Evolutionary conservation across 352 stramenopile genomes (phyloP).

Genomic region (Phytophthora foliorum): DNA sequence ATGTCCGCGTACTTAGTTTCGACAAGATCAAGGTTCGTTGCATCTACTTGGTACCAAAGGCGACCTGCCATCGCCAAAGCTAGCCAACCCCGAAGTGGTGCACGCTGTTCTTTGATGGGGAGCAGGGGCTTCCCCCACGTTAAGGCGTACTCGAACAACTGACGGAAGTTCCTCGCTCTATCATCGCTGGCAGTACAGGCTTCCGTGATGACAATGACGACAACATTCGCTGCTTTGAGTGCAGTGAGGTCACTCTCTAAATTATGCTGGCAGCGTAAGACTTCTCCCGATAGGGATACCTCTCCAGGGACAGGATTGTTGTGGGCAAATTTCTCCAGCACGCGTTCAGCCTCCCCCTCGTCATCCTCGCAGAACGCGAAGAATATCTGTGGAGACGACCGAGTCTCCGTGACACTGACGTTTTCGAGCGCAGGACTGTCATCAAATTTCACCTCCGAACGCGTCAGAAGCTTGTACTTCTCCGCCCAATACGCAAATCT

Average conservation of each 20-base stretch:
- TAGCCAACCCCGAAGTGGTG: slow-evolving; percentile 47
- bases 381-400: slow-evolving; percentile 22
- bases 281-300: slow-evolving; percentile 13
- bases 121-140: slow-evolving; percentile 50
- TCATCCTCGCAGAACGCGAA: slow-evolving; percentile 29
- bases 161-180: slow-evolving; percentile 22
- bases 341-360: not conserved
- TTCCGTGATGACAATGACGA: slow-evolving; percentile 54
- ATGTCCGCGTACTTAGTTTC: slow-evolving; percentile 52
- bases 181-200: slow-evolving; percentile 26
- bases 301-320: slow-evolving; percentile 11
- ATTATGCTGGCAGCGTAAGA: slow-evolving; percentile 25
- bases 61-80: slow-evolving; percentile 57
- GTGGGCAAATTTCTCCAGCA: slow-evolving; percentile 26
- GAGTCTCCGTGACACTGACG: not conserved
- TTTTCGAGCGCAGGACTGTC: not conserved
- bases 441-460: slow-evolving; percentile 10
- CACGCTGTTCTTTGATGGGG: slow-evolving; percentile 50
- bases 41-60: slow-evolving; percentile 65
- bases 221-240: slow-evolving; percentile 33
- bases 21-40: slow-evolving; percentile 41
- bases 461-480: slow-evolving; percentile 33
- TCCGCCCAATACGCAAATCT: slow-evolving; percentile 25
- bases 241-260: slow-evolving; percentile 30
- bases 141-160: slow-evolving; percentile 49